phyloP scores from a whole-genome alignment of 163 green algal species.

The Coccomyxa subellipsoidea region DNA sequence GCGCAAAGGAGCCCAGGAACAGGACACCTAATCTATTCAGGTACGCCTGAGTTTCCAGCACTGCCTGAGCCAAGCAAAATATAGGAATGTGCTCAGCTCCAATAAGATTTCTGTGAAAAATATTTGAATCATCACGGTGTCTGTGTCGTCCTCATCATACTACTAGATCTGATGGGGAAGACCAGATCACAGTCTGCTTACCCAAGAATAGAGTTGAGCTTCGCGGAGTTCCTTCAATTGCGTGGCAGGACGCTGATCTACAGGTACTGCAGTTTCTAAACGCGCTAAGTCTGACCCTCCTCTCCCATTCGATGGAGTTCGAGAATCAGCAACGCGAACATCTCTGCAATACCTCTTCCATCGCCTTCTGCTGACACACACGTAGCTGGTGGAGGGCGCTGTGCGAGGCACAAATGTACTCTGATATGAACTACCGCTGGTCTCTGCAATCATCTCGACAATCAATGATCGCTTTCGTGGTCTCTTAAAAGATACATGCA shows the following conservation, averaged over 20 bases:
- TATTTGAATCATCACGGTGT: no score
- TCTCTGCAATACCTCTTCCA: background rate
- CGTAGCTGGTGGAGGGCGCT: background rate
- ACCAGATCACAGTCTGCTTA: conserved; percentile 23
- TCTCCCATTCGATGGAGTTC: background rate
- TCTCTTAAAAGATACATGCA: background rate
- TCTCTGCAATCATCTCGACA: background rate
- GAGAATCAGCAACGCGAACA: background rate
- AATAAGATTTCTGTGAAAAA: no score
- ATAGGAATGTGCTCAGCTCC: background rate
- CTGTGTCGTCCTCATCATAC: background rate
- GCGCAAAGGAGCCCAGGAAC: conserved; percentile 51
- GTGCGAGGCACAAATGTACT: background rate
- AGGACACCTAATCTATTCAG: conserved; percentile 51
- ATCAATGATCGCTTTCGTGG: no score
- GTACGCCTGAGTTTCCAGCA: conserved; percentile 53
- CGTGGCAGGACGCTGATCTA: conserved; percentile 81
- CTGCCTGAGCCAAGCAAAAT: conserved; percentile 44
- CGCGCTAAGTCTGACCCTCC: background rate
- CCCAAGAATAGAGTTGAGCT: conserved; percentile 72
- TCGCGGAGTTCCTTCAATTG: conserved; percentile 74
- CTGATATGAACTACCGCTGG: background rate
- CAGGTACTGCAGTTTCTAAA: conserved; percentile 72
- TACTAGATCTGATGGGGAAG: background rate
- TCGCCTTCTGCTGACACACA: background rate